Evolutionary conservation across 371 early-diverging fungal genomes (phyloP).

Genomic region (Mortierella polycephala): DNA sequence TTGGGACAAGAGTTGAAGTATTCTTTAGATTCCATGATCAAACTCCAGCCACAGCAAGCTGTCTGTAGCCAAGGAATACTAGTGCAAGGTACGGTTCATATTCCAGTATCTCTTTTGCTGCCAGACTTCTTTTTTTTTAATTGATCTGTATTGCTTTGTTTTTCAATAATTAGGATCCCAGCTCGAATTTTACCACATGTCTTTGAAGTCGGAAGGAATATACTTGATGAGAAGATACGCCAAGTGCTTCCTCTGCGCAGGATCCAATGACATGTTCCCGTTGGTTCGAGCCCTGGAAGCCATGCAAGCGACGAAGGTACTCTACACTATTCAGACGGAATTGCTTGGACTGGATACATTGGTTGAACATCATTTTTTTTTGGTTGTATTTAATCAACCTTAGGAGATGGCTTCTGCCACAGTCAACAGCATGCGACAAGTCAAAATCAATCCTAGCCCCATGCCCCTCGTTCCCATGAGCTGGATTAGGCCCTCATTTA

Average conservation of each 20-base stretch:
- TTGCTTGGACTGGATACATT: too few species aligned
- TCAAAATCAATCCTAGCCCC: not conserved
- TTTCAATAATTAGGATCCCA: not conserved
- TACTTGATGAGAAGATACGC: not conserved
- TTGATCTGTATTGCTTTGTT: not conserved
- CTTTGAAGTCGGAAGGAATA: not conserved
- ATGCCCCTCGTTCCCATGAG: not conserved
- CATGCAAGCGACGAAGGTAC: not conserved
- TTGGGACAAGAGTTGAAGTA: conserved; percentile 10
- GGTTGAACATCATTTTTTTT: too few species aligned
- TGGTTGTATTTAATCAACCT: not conserved
- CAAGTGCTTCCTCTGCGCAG: not conserved
- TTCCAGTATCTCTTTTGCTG: not conserved
- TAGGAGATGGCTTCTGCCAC: not conserved
- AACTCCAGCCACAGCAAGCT: not conserved
- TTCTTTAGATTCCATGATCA: conserved; percentile 5
- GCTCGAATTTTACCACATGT: not conserved
- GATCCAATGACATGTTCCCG: not conserved
- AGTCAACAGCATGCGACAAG: not conserved
- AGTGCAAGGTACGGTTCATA: not conserved
- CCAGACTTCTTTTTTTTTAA: not conserved
- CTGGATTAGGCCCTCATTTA: not conserved
- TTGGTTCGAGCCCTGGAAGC: not conserved
- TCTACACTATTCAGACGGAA: too few species aligned
- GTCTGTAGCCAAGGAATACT: conserved; percentile 4